A percentile compares a stretch with the other conserved stretches of the same genome.
Conservation (phyloP, 1,284 basidiomycete species). For the Cryptococcus sp. region DNA sequence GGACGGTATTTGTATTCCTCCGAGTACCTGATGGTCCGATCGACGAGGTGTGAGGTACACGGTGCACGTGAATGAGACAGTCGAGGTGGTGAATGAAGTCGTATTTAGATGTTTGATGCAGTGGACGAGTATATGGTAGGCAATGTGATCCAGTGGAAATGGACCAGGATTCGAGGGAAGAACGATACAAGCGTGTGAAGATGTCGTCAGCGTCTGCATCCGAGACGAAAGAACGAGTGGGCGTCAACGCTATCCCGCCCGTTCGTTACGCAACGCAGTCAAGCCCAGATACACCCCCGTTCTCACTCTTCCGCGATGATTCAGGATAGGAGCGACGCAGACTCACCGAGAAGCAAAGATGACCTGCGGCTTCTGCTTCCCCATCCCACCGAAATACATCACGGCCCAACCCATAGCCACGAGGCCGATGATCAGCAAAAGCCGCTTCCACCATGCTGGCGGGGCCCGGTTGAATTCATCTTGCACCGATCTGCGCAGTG, state of each 20-base stretch:
- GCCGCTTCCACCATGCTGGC: slow-evolving; percentile 50
- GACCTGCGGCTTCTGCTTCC: slow-evolving; percentile 36
- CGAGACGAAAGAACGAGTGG: neutral
- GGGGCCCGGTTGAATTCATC: slow-evolving; percentile 47
- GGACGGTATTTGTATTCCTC: slow-evolving; percentile 55
- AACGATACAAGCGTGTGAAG: neutral
- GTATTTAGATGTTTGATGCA: neutral
- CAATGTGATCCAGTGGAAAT: neutral
- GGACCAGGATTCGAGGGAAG: neutral
- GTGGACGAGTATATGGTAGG: neutral
- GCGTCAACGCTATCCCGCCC: neutral
- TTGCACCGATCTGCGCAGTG: slow-evolving; percentile 29
- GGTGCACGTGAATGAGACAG: neutral
- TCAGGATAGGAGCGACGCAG: neutral
- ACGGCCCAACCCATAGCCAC: slow-evolving; percentile 42
- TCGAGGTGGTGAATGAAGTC: neutral
- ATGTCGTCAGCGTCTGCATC: neutral
- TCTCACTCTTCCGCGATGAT: neutral
- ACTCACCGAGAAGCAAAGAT: slow-evolving; percentile 53
- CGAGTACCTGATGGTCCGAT: slow-evolving; percentile 44
- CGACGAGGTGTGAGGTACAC: neutral
- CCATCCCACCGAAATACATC: slow-evolving; percentile 29
- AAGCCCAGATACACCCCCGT: neutral
- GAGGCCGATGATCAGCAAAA: slow-evolving; percentile 34
- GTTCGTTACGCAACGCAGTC: neutral